Evolutionary conservation across 495 filamentous ascomycete genomes (phyloP).

Genomic region (Bryoglossum gracile): DNA sequence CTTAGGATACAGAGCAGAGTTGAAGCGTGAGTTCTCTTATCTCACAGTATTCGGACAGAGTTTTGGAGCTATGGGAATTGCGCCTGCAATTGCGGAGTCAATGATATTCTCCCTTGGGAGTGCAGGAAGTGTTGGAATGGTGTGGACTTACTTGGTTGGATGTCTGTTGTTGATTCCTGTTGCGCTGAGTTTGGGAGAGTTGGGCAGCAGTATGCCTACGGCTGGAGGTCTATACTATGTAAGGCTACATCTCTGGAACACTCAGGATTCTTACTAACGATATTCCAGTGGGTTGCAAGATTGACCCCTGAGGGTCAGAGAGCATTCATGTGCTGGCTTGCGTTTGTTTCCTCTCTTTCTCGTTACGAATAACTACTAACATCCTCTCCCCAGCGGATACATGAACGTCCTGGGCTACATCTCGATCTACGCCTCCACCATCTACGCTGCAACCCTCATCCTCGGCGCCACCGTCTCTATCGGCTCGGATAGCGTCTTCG

Average conservation of each 20-base stretch:
- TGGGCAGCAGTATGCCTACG: constrained; percentile 20
- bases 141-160: constrained; percentile 20
- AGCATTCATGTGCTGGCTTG: constrained; percentile 23
- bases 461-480: constrained; percentile 14
- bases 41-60: constrained; percentile 19
- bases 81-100: constrained; percentile 20
- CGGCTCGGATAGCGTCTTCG: constrained; percentile 4
- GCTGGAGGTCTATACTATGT: constrained; percentile 21
- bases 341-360: constrained; percentile 4
- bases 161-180: constrained; percentile 18
- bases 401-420: constrained; percentile 21
- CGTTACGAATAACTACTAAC: neutral
- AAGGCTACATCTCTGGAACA: no score
- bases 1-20: constrained; percentile 18
- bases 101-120: constrained; percentile 17
- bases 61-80: constrained; percentile 23
- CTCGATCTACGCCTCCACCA: constrained; percentile 20
- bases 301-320: constrained; percentile 12
- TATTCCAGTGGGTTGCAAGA: constrained; percentile 16
- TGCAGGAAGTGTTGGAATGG: constrained; percentile 17
- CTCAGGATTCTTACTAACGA: neutral
- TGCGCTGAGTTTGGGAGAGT: constrained; percentile 16
- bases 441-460: constrained; percentile 21
- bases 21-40: constrained; percentile 22
- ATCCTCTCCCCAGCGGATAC: constrained; percentile 9